Evolutionary conservation across 148 eudicot genomes (phyloP).

Genomic region (Nyssa sinensis): DNA sequence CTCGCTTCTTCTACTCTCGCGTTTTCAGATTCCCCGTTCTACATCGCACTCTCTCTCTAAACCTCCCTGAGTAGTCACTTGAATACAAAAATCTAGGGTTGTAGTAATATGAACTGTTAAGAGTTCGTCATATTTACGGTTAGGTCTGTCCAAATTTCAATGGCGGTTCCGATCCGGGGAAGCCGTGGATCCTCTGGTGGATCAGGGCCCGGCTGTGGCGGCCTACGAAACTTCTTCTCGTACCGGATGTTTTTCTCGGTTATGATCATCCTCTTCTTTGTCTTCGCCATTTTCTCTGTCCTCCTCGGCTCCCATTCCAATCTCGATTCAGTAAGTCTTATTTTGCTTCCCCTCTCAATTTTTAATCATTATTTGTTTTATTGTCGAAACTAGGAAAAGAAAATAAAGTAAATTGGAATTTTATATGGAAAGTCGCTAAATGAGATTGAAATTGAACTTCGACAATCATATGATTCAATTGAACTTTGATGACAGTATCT

Average conservation of each 20-base stretch:
- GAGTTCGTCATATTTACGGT: not conserved
- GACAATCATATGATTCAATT: too few species aligned
- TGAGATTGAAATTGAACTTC: too few species aligned
- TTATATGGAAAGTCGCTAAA: too few species aligned
- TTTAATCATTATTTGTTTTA: not conserved
- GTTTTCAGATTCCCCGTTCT: too few species aligned
- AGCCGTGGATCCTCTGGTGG: slow-evolving; percentile 49
- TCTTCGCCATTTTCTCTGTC: slow-evolving; percentile 73
- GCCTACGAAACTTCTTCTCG: slow-evolving; percentile 59
- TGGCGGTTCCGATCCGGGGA: slow-evolving; percentile 73
- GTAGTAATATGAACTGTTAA: not conserved
- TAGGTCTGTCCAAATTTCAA: slow-evolving; percentile 19
- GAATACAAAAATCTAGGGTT: not conserved
- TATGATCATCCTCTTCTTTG: slow-evolving; percentile 72
- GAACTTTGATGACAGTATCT: too few species aligned
- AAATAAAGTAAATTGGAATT: too few species aligned
- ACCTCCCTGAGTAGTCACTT: too few species aligned
- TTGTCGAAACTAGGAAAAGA: not conserved
- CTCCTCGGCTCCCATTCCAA: slow-evolving; percentile 47
- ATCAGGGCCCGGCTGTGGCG: too few species aligned
- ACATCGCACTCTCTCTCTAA: not conserved
- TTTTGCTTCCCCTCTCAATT: not conserved
- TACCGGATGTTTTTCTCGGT: slow-evolving; percentile 84
- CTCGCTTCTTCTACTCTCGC: not conserved
- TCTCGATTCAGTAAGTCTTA: slow-evolving; percentile 51